Evolutionary conservation across 208 protist species (phyloP), one percentile per base, ranked within the genome.

Genomic region (Acanthamoeba lenticulata): DNA sequence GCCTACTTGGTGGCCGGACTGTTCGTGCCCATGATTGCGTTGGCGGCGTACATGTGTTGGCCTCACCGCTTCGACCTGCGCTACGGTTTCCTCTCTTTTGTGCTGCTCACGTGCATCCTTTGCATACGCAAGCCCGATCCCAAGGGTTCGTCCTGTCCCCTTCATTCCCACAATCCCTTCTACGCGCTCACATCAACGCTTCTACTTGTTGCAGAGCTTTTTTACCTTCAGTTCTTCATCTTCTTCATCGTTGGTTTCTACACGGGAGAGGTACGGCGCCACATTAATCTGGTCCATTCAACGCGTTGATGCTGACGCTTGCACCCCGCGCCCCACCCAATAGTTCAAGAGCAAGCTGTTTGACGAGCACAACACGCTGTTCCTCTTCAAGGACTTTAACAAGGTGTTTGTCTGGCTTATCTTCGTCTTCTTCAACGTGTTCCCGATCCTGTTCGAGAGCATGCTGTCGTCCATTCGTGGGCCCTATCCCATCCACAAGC

Each of bases 161-260:
- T 0, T 21, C 17, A 5, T 27, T 60, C 52, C 11, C 1, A 13
- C 6, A 1, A 60, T 24, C 17, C 7, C 11, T 5, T 52, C 24
- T 89, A 7, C 83, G 45, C 49, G 40, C 40, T 60, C 49, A 5
- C 49, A 17, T 29, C 32, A 9, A 7, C 49, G 32, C 49, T 40
- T 21, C 27, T 90, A 65, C n/a, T 21, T 24, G 11, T 7, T 45
- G 21, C 44, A 90, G 83, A 90, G 49, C 45, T 90, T 6, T 90
- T 90, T 29, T 90, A 90, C 32, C 45, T 90, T 27, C 83, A 90
- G 24, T 90, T 90, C 38, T 90, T 69, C 83, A 90, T 90, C 45
- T 90, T 90, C 49, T 90, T 90, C 83, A 29, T 90, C 6, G 45
- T 69, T 11, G 83, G 83, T 1, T 60, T 69, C 83, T 90, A 69